Conservation (phyloP, 2,329 filamentous ascomycete genomes). For the Pyricularia pennisetigena region DNA sequence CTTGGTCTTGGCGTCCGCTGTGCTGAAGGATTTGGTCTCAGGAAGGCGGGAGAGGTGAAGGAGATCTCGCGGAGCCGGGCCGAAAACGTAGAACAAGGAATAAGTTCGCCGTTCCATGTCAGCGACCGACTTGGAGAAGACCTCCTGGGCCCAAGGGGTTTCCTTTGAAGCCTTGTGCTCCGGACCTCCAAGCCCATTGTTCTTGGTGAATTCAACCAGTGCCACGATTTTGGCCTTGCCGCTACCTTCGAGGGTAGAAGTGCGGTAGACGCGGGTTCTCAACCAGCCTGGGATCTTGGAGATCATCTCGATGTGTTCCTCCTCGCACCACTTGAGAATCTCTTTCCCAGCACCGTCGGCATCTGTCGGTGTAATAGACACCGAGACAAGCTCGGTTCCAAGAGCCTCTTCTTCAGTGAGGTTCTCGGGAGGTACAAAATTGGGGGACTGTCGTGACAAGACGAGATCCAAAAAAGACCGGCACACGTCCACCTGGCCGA, state of each 20-base stretch:
- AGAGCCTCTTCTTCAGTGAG: constrained; percentile 47
- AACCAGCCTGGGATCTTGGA: constrained; percentile 71
- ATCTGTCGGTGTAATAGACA: constrained; percentile 42
- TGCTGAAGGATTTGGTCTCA: constrained; percentile 36
- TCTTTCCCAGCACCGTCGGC: constrained; percentile 36
- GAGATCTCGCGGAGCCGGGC: constrained; percentile 62
- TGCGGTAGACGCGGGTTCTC: constrained; percentile 60
- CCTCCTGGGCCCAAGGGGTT: constrained; percentile 50
- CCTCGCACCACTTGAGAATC: constrained; percentile 60
- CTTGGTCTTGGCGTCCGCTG: constrained; percentile 42
- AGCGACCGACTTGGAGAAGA: constrained; percentile 49
- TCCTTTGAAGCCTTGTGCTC: constrained; percentile 53
- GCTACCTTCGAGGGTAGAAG: constrained; percentile 49
- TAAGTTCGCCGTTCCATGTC: constrained; percentile 51
- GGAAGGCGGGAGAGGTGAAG: constrained; percentile 40
- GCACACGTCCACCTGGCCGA: constrained; percentile 52
- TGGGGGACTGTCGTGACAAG: constrained; percentile 40
- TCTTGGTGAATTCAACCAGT: constrained; percentile 61
- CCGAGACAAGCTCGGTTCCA: constrained; percentile 51
- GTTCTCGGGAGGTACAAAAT: constrained; percentile 51
- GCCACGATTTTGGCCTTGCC: constrained; percentile 49
- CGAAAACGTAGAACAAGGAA: constrained; percentile 71
- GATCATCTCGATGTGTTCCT: constrained; percentile 66
- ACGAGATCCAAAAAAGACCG: constrained; percentile 63
- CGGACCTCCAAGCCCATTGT: constrained; percentile 56